Conservation (phyloP, 345 rosid species). For the Eucalyptus pauciflora region DNA sequence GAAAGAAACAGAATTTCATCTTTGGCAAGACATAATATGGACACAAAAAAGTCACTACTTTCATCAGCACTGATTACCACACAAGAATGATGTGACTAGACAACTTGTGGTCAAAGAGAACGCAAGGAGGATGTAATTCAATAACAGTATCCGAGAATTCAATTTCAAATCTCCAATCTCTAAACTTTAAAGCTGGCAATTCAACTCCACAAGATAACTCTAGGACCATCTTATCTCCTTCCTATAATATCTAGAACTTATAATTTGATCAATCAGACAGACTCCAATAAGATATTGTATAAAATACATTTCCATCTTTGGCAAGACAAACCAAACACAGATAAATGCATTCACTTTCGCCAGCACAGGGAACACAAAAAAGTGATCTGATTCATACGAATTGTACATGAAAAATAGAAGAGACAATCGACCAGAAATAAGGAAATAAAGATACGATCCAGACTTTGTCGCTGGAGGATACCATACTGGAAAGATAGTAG, state of each 20-base stretch:
- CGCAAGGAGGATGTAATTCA: not conserved
- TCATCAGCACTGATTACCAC: not conserved
- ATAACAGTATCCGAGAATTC: not conserved
- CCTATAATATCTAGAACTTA: not conserved
- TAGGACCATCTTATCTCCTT: not conserved
- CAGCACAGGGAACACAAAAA: not conserved
- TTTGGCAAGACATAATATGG: not conserved
- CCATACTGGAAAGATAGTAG: not conserved
- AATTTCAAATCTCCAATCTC: not conserved
- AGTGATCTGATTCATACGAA: not conserved
- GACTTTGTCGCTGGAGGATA: not conserved
- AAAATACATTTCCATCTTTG: not conserved
- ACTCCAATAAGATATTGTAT: not conserved
- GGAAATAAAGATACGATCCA: not conserved
- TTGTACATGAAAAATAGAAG: not conserved
- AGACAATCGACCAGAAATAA: not conserved
- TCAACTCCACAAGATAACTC: not conserved
- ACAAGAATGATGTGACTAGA: not conserved
- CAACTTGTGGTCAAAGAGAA: not conserved
- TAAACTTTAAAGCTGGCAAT: not conserved
- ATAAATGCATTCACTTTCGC: not conserved
- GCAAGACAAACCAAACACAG: not conserved
- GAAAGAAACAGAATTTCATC: not conserved
- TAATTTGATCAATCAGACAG: not conserved
- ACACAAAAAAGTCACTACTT: not conserved